Evolutionary conservation across 768 basidiomycete species (phyloP).

Genomic region (Roridomyces roridus): DNA sequence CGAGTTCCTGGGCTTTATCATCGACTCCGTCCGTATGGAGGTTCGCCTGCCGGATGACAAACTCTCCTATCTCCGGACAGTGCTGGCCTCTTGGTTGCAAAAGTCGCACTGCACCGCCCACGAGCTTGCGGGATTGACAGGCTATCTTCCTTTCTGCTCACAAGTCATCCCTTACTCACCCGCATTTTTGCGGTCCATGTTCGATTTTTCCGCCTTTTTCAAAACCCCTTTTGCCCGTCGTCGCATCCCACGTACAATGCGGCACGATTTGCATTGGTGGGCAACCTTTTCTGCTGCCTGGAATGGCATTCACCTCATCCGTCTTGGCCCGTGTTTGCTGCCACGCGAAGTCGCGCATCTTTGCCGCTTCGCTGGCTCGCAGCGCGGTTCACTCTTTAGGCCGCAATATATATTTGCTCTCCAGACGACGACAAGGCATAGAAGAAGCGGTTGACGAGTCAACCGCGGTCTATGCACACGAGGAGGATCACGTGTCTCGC

Average conservation of each 20-base stretch:
- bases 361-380: too few species aligned
- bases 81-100: neutral
- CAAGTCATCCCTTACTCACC: neutral
- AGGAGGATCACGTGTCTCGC: too few species aligned
- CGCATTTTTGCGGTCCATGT: neutral
- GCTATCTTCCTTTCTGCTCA: neutral
- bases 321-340: too few species aligned
- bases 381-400: too few species aligned
- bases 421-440: too few species aligned
- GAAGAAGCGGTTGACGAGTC: too few species aligned
- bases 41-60: constrained; percentile 10
- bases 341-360: too few species aligned
- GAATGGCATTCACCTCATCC: neutral
- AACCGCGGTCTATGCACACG: too few species aligned
- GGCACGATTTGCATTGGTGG: neutral
- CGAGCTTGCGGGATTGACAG: neutral
- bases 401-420: too few species aligned
- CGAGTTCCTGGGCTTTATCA: constrained; percentile 34
- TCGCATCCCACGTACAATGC: neutral
- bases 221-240: neutral
- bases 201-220: neutral
- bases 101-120: neutral
- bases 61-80: neutral
- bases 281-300: neutral
- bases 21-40: constrained; percentile 16